Conservation (phyloP, 2,329 filamentous ascomycete species). For the Lachnellula suecica region DNA sequence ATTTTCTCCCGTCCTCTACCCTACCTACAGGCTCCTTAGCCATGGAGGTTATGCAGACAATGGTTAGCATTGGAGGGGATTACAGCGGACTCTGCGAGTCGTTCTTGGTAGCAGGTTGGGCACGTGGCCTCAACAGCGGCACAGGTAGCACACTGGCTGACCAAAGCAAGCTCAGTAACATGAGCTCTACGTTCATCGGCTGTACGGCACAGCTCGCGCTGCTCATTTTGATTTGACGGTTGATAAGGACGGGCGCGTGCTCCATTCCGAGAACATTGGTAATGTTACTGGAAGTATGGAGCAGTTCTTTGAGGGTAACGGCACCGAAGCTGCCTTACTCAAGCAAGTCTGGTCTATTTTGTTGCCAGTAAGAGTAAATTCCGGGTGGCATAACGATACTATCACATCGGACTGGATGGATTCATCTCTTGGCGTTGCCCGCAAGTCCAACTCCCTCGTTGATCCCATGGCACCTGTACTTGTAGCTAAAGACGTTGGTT, state of each 20-base stretch:
- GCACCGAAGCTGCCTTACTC: no score
- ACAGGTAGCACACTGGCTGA: background rate
- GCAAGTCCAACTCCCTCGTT: constrained; percentile 34
- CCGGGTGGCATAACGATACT: constrained; percentile 48
- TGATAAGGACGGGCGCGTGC: no score
- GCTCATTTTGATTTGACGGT: no score
- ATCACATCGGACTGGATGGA: constrained; percentile 45
- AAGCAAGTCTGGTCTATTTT: background rate
- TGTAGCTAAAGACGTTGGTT: constrained; percentile 26
- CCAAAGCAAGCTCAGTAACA: background rate
- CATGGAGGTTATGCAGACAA: constrained; percentile 9
- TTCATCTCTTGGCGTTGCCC: constrained; percentile 40
- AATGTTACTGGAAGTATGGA: no score
- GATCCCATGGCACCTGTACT: constrained; percentile 36
- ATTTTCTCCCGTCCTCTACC: background rate
- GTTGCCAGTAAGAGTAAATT: background rate
- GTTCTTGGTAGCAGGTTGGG: constrained; percentile 17
- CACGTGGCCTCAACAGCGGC: background rate
- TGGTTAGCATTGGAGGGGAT: background rate
- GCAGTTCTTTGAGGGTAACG: constrained; percentile 9
- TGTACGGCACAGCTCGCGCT: no score
- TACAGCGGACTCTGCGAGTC: constrained; percentile 14
- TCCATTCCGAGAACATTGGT: no score
- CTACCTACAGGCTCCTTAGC: background rate
- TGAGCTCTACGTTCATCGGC: constrained; percentile 27